Base-by-base conservation (phyloP, 176 grass and related monocot genomes). In the maize (Zea mays) region DNA sequence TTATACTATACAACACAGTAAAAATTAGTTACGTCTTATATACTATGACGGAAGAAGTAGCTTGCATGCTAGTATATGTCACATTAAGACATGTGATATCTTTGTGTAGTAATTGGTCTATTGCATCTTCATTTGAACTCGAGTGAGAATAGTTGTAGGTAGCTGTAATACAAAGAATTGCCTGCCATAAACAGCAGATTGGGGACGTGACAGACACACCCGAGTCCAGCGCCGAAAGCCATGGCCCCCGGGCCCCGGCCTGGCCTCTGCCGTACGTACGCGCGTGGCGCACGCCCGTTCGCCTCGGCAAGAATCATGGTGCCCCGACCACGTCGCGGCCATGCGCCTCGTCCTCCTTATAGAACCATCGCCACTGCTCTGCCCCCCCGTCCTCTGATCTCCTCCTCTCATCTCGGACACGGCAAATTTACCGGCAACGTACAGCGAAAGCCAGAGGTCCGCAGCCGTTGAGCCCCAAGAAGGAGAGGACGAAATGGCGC, bases 201-300 rank as follows among this genome's bases (percentile, higher is more conserved):
- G 58, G 33, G 20, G 42, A 27, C 1, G 71, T 43, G 16, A 0
- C 5, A 45, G 39, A 1, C 4, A 20, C 6, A 67, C 1, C 81
- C 81, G 80, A 50, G 65, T 84, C 66, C 52, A 10, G 54, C 7
- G 73, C 73, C 82, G 73, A 48, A 34, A 43, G 44, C 43, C 81
- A 36, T 19, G 27, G 0, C 27, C 27, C 27, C 27, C 27, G 27
- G 27, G 27, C 27, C 27, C 27, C 27, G 27, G 27, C 27, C 27
- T 27, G 27, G 27, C 27, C 27, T 27, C 27, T 27, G 27, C 27
- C 27, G 27, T 27, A 27, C 27, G 27, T 27, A 27, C 27, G 27
- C 27, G 27, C 27, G 27, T 27, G 27, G 58, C 69, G 13, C 43
- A 17, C 16, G 69, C 59, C 42, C 65, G n/a, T 20, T 36, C 10